Evolutionary conservation across 2,329 filamentous ascomycete species (phyloP).

Genomic region (Cytospora schulzeri): DNA sequence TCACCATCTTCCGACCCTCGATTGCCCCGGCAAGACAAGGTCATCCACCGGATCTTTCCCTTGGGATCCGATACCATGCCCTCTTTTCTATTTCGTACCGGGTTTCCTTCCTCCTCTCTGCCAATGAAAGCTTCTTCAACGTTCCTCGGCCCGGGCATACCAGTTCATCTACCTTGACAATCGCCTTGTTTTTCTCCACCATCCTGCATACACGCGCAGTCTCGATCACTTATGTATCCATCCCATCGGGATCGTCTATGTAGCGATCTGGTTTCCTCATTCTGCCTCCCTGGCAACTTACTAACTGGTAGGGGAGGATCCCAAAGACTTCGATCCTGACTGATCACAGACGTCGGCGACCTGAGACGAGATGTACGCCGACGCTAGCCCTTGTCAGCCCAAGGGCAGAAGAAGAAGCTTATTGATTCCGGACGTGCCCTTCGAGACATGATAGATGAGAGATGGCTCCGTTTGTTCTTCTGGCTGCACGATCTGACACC

Average conservation of each 20-base stretch:
- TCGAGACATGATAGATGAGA: background rate
- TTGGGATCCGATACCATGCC: background rate
- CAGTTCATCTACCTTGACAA: background rate
- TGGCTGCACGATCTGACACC: slow-evolving; percentile 6
- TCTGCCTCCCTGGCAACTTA: background rate
- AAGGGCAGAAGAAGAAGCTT: background rate
- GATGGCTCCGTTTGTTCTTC: background rate
- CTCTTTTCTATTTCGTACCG: background rate
- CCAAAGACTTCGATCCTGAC: background rate
- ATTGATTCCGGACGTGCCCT: background rate
- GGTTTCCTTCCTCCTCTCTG: background rate
- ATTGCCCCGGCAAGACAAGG: background rate
- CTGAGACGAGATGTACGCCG: background rate
- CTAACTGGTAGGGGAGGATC: background rate
- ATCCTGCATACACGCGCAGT: background rate
- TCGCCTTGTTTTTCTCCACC: background rate
- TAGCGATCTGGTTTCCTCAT: no score
- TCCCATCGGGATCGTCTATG: no score
- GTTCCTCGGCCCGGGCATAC: background rate
- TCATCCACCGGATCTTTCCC: background rate
- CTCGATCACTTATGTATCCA: no score
- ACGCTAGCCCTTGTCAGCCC: background rate
- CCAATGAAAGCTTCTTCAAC: background rate
- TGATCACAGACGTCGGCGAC: background rate
- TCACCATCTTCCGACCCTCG: background rate